These are phyloP conservation scores for Hymenoscyphus linearis DNA, from an alignment of 2,329 filamentous ascomycete genomes.

Conservation along the genomic window DNA sequence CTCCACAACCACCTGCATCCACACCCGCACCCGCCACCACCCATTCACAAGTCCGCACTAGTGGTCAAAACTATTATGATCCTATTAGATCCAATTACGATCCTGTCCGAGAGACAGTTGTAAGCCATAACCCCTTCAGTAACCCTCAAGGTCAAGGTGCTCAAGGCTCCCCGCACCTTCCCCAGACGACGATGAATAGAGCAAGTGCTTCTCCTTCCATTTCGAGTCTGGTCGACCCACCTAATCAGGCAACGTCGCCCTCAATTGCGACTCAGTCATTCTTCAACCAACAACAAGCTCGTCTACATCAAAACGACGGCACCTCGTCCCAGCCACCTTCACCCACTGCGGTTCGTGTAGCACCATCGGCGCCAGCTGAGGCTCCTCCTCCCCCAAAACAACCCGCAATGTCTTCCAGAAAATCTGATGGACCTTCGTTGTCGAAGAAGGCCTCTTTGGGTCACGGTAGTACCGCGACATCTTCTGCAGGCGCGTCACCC, in stretches of 20 bases:
- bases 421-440: slow-evolving; percentile 15
- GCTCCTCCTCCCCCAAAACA: slow-evolving; percentile 16
- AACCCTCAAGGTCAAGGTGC: slow-evolving; percentile 35
- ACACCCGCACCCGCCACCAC: neutral
- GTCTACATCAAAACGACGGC: slow-evolving; percentile 20
- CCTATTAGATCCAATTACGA: slow-evolving; percentile 75
- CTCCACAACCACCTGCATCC: slow-evolving; percentile 39
- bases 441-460: slow-evolving; percentile 36
- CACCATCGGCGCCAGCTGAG: slow-evolving; percentile 19
- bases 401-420: slow-evolving; percentile 14
- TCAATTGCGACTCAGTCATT: slow-evolving; percentile 31
- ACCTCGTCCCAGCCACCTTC: slow-evolving; percentile 28
- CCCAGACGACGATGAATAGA: slow-evolving; percentile 50
- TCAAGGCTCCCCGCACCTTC: slow-evolving; percentile 38
- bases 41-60: slow-evolving; percentile 45
- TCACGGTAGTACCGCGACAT: slow-evolving; percentile 42
- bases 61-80: slow-evolving; percentile 85
- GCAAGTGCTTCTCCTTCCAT: slow-evolving; percentile 91
- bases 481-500: slow-evolving; percentile 48
- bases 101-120: slow-evolving; percentile 57
- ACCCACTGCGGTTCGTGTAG: slow-evolving; percentile 25
- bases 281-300: slow-evolving; percentile 31
- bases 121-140: slow-evolving; percentile 37
- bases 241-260: slow-evolving; percentile 33
- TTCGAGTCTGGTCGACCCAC: slow-evolving; percentile 79